Evolutionary conservation across 176 grass and related monocot genomes (phyloP), one percentile per base, ranked within the genome.

Genomic region (Aechmea fasciata): DNA sequence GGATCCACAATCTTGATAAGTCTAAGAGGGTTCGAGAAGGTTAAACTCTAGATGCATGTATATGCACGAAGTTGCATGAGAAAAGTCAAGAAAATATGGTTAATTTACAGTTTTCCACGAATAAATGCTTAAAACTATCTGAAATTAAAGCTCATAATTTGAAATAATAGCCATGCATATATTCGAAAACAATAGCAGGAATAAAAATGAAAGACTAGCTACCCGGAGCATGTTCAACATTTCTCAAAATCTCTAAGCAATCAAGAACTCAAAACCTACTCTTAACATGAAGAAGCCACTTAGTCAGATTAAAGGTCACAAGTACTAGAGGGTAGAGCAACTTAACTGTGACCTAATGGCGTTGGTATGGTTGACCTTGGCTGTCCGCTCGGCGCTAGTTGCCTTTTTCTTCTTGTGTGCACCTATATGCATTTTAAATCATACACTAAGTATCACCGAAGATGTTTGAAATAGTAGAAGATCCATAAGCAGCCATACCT

Each of bases 301-400:
- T 55, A 55, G 52, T 55, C 52, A 55, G 52, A 55, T 22, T 9
- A 61, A 20, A 61, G 55, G 55, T 61, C 17, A 22, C 10, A 9
- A 61, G 62, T 83, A 73, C 49, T 7, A 48, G 29, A 74, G 64
- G 68, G 50, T 17, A 55, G 51, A 72, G 69, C 67, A 19, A 48
- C 87, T 80, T 88, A 87, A 99, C 95, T 94, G 87, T 77, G 84
- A 80, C 49, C 84, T 94, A 7, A 88, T 83, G 63, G 75, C 64
- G 85, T 90, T 90, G 50, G 82, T 72, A 12, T 75, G 77, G 26
- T 79, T 57, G 54, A 85, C 53, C 69, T 87, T 99, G 63, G 79
- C 78, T 73, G 76, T 62, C 52, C 68, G 69, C 49, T 90, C 87
- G 49, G 83, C 76, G 74, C 81, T 87, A 63, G 82, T 81, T 82